Percentiles rank a stretch among this genome's conserved stretches.
Conservation (phyloP, 495 filamentous ascomycete species). For the Neurospora pannonica region DNA sequence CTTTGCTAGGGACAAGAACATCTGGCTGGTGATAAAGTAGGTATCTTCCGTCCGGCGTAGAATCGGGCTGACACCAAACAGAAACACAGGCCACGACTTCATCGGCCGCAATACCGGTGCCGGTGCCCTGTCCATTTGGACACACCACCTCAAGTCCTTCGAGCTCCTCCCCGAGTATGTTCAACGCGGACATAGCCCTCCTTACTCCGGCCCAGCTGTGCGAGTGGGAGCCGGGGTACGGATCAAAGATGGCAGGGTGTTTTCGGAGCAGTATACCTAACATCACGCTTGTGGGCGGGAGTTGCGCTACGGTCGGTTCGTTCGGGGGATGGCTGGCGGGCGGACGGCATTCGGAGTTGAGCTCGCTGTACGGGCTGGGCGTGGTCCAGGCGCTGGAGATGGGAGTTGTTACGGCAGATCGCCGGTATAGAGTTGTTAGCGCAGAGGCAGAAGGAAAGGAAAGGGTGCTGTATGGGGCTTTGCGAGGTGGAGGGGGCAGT, state of each 20-base stretch:
- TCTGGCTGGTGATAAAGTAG: slow-evolving; percentile 52
- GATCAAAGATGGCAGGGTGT: slow-evolving; percentile 27
- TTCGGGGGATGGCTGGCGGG: slow-evolving; percentile 38
- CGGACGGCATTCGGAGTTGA: slow-evolving; percentile 36
- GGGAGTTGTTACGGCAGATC: slow-evolving; percentile 39
- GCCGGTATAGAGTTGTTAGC: slow-evolving; percentile 21
- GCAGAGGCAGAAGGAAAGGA: slow-evolving; percentile 32
- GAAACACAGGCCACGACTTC: slow-evolving; percentile 62
- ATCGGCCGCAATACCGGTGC: slow-evolving; percentile 42
- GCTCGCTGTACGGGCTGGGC: slow-evolving; percentile 35
- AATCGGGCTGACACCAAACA: slow-evolving; percentile 9
- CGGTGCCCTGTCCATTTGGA: slow-evolving; percentile 51
- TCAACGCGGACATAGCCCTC: slow-evolving; percentile 8
- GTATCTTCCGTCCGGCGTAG: not conserved
- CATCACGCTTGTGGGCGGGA: slow-evolving; percentile 30
- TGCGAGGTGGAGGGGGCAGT: slow-evolving; percentile 44
- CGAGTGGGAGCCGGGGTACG: slow-evolving; percentile 36
- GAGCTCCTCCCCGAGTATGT: slow-evolving; percentile 32
- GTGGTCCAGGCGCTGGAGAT: slow-evolving; percentile 39
- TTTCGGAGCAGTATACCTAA: slow-evolving; percentile 23
- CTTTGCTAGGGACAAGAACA: slow-evolving; percentile 48
- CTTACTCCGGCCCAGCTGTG: slow-evolving; percentile 30
- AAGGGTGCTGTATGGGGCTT: slow-evolving; percentile 41
- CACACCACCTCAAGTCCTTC: slow-evolving; percentile 41
- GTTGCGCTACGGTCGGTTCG: slow-evolving; percentile 22